These are phyloP conservation scores for Candida tammaniensis DNA, from an alignment of 805 yeast genomes.

Conservation along the genomic window DNA sequence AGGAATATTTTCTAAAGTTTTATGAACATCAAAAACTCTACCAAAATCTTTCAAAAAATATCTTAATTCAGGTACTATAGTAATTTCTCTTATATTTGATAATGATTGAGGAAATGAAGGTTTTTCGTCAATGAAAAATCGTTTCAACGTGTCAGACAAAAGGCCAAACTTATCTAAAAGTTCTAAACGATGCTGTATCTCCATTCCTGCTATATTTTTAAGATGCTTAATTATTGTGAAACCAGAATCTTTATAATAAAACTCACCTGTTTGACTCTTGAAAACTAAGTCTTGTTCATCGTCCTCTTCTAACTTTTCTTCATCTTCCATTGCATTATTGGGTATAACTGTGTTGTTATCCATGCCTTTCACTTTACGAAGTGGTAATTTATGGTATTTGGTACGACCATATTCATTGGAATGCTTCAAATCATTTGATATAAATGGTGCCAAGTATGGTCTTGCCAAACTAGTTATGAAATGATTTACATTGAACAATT, in stretches of 20 bases:
- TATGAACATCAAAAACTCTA: slow-evolving; percentile 73
- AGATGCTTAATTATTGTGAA: slow-evolving; percentile 31
- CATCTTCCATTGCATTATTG: slow-evolving; percentile 14
- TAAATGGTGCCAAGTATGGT: slow-evolving; percentile 88
- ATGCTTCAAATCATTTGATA: slow-evolving; percentile 80
- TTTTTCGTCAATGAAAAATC: slow-evolving; percentile 84
- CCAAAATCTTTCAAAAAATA: slow-evolving; percentile 70
- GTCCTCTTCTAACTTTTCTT: slow-evolving; percentile 21
- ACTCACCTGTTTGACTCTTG: slow-evolving; percentile 15
- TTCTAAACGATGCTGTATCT: slow-evolving; percentile 79
- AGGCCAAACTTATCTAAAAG: slow-evolving; percentile 77
- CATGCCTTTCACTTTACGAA: slow-evolving; percentile 3
- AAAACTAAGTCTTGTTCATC: slow-evolving; percentile 24
- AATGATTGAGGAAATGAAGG: slow-evolving; percentile 67
- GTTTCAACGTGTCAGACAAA: slow-evolving; percentile 63
- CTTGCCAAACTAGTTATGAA: slow-evolving; percentile 88
- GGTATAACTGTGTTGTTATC: not conserved
- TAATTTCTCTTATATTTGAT: slow-evolving; percentile 63
- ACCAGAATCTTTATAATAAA: slow-evolving; percentile 31
- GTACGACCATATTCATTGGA: slow-evolving; percentile 42
- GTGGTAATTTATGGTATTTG: slow-evolving; percentile 16
- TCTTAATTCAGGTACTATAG: slow-evolving; percentile 84
- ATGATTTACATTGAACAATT: slow-evolving; percentile 91
- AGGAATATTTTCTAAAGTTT: slow-evolving; percentile 68
- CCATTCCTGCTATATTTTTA: slow-evolving; percentile 65